These are phyloP conservation scores for Chrysoporthe cubensis DNA, from an alignment of 2,329 filamentous ascomycete genomes.

Conservation along the genomic window DNA sequence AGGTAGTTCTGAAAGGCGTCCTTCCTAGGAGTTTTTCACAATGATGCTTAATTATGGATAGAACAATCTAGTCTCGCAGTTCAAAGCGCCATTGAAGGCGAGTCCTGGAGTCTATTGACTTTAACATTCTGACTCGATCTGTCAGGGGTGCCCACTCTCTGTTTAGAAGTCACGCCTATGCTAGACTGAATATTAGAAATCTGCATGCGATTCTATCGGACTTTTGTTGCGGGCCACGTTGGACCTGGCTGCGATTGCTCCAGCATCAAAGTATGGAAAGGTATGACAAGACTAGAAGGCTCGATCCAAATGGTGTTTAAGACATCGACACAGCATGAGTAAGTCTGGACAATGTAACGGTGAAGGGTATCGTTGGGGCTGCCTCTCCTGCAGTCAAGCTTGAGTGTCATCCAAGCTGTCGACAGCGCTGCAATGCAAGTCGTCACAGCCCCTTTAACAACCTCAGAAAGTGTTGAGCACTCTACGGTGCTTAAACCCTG, in stretches of 20 bases:
- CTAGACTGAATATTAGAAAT: too few relatives aligned
- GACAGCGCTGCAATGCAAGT: neutral
- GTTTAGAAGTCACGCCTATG: too few relatives aligned
- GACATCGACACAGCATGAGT: slow-evolving; percentile 9
- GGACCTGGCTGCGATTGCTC: neutral
- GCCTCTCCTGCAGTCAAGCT: neutral
- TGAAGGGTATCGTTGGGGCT: neutral
- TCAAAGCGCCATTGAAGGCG: too few relatives aligned
- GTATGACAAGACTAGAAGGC: slow-evolving; percentile 4
- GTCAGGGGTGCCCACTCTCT: too few relatives aligned
- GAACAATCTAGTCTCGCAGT: too few relatives aligned
- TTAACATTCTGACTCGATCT: too few relatives aligned
- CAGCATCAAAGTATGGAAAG: neutral
- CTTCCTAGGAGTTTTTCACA: too few relatives aligned
- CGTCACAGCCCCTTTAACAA: neutral
- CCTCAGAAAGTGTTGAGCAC: neutral
- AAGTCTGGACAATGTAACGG: slow-evolving; percentile 8
- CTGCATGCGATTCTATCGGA: too few relatives aligned
- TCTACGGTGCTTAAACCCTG: slow-evolving; percentile 4
- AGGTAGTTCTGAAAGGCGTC: too few relatives aligned
- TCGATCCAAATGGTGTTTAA: neutral
- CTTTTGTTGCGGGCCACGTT: slow-evolving; percentile 1
- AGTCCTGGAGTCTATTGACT: too few relatives aligned
- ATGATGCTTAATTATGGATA: too few relatives aligned
- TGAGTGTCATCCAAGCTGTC: neutral